These are phyloP conservation scores for Hypoxylon subgilvum DNA, from an alignment of 495 filamentous ascomycete genomes.

Conservation along the genomic window DNA sequence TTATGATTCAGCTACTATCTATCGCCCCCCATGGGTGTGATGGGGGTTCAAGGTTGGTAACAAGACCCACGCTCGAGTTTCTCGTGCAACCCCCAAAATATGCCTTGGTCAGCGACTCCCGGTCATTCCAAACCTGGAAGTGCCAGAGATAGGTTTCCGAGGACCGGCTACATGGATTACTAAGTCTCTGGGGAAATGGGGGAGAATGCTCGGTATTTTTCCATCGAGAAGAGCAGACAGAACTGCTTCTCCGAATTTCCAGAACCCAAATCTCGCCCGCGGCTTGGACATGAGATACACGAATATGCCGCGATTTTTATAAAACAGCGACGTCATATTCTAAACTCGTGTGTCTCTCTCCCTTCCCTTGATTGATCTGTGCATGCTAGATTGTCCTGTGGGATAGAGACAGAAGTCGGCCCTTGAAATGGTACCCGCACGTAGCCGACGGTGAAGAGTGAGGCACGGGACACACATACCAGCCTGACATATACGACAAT, in stretches of 20 bases:
- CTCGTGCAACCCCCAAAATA: constrained; percentile 13
- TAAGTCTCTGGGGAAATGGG: neutral
- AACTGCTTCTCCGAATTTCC: too few species aligned
- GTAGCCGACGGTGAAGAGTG: constrained; percentile 14
- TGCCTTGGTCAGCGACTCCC: constrained; percentile 13
- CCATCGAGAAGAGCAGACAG: neutral
- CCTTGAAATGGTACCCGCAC: constrained; percentile 6
- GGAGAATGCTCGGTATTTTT: constrained; percentile 10
- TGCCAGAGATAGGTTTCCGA: constrained; percentile 13
- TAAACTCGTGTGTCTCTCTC: neutral
- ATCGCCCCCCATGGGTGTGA: constrained; percentile 21
- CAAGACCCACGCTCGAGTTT: constrained; percentile 21
- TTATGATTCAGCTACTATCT: constrained; percentile 16
- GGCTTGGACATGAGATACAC: neutral
- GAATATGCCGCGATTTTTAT: constrained; percentile 15
- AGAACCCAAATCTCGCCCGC: neutral
- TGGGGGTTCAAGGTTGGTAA: constrained; percentile 1
- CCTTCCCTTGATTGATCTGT: constrained; percentile 12
- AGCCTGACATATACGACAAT: too few species aligned
- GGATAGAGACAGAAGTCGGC: constrained; percentile 11
- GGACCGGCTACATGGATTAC: constrained; percentile 11
- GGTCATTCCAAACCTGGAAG: constrained; percentile 9
- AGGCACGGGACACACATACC: neutral
- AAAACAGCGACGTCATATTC: constrained; percentile 10
- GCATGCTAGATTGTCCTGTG: constrained; percentile 10